Evolutionary conservation across 768 basidiomycete genomes (phyloP), one percentile per base, ranked within the genome.

Genomic region (Suillus placidus): DNA sequence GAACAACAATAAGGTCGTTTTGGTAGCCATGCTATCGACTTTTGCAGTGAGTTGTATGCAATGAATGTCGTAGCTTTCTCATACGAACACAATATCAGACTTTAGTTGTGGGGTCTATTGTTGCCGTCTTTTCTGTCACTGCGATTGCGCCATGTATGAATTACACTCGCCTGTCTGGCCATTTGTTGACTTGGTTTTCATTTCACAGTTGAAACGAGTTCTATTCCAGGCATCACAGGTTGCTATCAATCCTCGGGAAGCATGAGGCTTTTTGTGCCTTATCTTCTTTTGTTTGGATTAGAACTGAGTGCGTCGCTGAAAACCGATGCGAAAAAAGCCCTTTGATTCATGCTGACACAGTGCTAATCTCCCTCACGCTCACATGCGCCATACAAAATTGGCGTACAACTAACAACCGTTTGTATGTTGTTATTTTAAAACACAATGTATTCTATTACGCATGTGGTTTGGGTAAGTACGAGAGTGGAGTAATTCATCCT

Each of bases 371-470:
- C n/a, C 52, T 65, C 35, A 65, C 64, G 6, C 54, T 64, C 30
- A 30, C 32, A 49, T 49, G 60, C n/a, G 64, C 23, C 13, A 35
- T 64, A 38, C 26, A 35, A 55, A 35, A 5, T n/a, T 65, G 62
- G 47, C 62, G 62, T 52, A 18, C 9, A 16, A 16, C 23, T 8
- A 1, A 16, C 32, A 20, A 12, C 30, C 37, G 30, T 37, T 42
- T 63, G 20, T 30, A 52, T 45, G 12, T 18, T 63, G 42, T 55
- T 32, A 23, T 65, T 18, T 16, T 63, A 26, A 62, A 65, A 42
- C 64, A 65, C 38, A 65, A 65, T 34, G 16, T 55, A 7, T 63
- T 65, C 16, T 65, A 65, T 35, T 65, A 63, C 35, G 45, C 26
- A 20, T 65, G 61, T 34, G 64, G 64, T 32, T 45, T 65, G 40